phyloP scores from a whole-genome alignment of 2,329 filamentous ascomycete genomes.

The Cryphonectria parasitica region DNA sequence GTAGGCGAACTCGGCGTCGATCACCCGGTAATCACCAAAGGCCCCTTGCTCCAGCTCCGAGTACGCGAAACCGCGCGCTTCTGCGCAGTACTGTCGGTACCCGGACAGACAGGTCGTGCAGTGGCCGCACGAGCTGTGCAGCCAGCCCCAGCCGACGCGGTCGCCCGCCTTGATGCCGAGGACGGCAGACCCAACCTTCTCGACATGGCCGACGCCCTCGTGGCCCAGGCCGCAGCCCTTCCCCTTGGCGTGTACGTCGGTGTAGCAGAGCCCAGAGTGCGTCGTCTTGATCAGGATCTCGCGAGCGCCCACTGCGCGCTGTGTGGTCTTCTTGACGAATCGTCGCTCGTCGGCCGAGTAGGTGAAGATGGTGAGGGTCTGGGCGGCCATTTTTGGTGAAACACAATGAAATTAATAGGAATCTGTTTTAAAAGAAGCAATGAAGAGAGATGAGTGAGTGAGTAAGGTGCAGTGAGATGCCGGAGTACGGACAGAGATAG shows the following conservation, averaged over 20 bases:
- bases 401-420: background rate
- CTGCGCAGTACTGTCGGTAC: conserved; percentile 35
- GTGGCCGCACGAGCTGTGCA: conserved; percentile 36
- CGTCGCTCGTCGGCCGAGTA: conserved; percentile 14
- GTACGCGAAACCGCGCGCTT: conserved; percentile 40
- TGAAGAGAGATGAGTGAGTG: background rate
- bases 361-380: conserved; percentile 16
- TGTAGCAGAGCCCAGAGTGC: conserved; percentile 64
- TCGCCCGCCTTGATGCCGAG: conserved; percentile 38
- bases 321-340: conserved; percentile 13
- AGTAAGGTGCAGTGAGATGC: background rate
- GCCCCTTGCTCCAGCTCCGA: conserved; percentile 43
- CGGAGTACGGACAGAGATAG: background rate
- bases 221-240: conserved; percentile 40
- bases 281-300: conserved; percentile 61
- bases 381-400: conserved; percentile 11
- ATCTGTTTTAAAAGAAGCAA: background rate
- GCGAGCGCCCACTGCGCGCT: conserved; percentile 13
- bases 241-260: conserved; percentile 45
- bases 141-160: conserved; percentile 42
- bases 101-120: conserved; percentile 33
- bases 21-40: conserved; percentile 40
- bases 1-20: conserved; percentile 43
- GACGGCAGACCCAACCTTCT: conserved; percentile 38
- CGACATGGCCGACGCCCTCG: conserved; percentile 43